phyloP scores from a whole-genome alignment of 192 early-diverging fungal species.

The Backusella liffmaniae region DNA sequence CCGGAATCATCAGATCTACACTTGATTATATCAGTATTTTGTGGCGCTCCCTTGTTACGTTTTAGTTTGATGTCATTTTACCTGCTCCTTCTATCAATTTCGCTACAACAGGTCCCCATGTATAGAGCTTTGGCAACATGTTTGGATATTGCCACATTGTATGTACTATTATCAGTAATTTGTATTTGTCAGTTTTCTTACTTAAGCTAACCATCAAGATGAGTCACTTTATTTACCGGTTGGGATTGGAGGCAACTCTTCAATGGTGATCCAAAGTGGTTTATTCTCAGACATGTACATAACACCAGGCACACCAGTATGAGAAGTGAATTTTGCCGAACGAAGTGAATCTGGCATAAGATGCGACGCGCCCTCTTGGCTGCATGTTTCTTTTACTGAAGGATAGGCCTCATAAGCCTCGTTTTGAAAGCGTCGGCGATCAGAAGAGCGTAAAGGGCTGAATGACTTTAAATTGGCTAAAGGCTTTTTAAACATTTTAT shows the following conservation, averaged over 20 bases:
- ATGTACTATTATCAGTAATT: constrained; percentile 52
- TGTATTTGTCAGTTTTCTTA: neutral
- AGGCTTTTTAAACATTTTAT: constrained; percentile 75
- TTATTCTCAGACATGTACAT: constrained; percentile 61
- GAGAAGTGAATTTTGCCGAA: constrained; percentile 63
- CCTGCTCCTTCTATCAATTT: constrained; percentile 77
- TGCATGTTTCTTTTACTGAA: constrained; percentile 37
- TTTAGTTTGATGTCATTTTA: neutral
- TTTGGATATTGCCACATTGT: constrained; percentile 71
- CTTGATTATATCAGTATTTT: neutral
- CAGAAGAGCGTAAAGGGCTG: constrained; percentile 65
- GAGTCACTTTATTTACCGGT: constrained; percentile 44
- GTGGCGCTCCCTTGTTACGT: neutral
- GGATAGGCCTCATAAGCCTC: constrained; percentile 59
- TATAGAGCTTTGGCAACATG: constrained; percentile 65
- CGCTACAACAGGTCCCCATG: constrained; percentile 65
- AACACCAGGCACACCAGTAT: constrained; percentile 61
- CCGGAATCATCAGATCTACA: constrained; percentile 76
- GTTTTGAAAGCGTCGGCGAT: constrained; percentile 60
- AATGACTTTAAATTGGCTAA: constrained; percentile 65
- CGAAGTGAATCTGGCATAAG: constrained; percentile 58
- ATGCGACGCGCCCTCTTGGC: constrained; percentile 34
- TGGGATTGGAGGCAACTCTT: constrained; percentile 55
- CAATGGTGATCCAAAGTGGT: constrained; percentile 67
- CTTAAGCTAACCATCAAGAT: neutral